These are phyloP conservation scores for Penicillium crustosum DNA, from an alignment of 2,329 filamentous ascomycete species.

Conservation along the genomic window DNA sequence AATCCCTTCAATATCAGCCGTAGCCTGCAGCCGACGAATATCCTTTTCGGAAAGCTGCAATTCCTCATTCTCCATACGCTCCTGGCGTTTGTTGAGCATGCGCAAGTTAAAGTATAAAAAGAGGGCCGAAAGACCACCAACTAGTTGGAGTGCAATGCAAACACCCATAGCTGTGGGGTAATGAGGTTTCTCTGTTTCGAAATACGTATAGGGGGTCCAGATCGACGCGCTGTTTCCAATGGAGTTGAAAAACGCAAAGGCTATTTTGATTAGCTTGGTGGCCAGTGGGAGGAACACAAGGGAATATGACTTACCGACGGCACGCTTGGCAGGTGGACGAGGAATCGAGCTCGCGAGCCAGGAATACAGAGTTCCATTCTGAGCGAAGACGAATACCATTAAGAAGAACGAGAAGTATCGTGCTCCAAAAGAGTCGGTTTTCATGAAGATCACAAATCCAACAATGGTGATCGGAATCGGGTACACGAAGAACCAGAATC, in stretches of 20 bases:
- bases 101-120: slow-evolving; percentile 43
- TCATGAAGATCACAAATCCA: slow-evolving; percentile 58
- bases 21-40: slow-evolving; percentile 48
- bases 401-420: slow-evolving; percentile 58
- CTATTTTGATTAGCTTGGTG: slow-evolving; percentile 17
- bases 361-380: slow-evolving; percentile 26
- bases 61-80: slow-evolving; percentile 51
- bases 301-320: slow-evolving; percentile 34
- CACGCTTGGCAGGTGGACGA: slow-evolving; percentile 56
- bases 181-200: slow-evolving; percentile 38
- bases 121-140: slow-evolving; percentile 38
- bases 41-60: slow-evolving; percentile 49
- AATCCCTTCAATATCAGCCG: slow-evolving; percentile 54
- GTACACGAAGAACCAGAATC: slow-evolving; percentile 56
- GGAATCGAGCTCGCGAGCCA: slow-evolving; percentile 54
- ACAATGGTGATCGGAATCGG: slow-evolving; percentile 53
- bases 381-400: slow-evolving; percentile 57
- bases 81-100: slow-evolving; percentile 53
- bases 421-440: slow-evolving; percentile 51
- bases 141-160: slow-evolving; percentile 41
- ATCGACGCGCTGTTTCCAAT: slow-evolving; percentile 55
- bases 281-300: neutral
- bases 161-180: slow-evolving; percentile 46
- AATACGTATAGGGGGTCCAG: slow-evolving; percentile 54
- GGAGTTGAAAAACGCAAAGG: slow-evolving; percentile 57